Evolutionary conservation across 2,329 filamentous ascomycete genomes (phyloP), one percentile per base, ranked within the genome.

Genomic region (Fusarium subglutinans): DNA sequence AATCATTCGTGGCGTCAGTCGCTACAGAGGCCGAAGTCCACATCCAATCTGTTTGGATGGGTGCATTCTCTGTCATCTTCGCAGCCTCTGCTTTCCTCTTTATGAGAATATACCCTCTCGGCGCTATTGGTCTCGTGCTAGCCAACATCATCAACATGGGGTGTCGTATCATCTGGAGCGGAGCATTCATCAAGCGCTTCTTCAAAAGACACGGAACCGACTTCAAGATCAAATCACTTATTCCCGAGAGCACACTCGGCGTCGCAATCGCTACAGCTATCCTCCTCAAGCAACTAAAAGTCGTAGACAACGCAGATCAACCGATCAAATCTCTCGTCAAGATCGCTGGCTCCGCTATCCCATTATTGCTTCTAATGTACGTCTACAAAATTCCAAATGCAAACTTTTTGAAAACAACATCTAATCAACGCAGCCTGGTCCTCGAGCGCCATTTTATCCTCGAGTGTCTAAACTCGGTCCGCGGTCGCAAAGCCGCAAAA

Each of bases 91-190:
- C 95, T 3, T 97, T 91, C 78, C 72, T 95, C 11, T 93, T 94
- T 73, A 86, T 99, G 73, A 85, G 87, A n/a, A 83, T 94, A 15
- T 82, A 93, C 30, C 85, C 87, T 13, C 84, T 93, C 70, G 96
- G 95, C 1, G 95, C 95, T 0, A 86, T 88, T 47, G 96, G 96
- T 0, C 85, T 99, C 48, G 94, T 99, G 1, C 88, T 90, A 74
- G 95, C 95, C 58, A 99, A 98, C 81, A 91, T 90, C 51, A 90
- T 98, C 77, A 98, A 98, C 80, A 98, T 99, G 95, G 83, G 85
- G 1, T 90, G 96, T 77, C 90, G 96, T 70, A 97, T 97, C 65
- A 70, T 90, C 13, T 99, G 95, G 94, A 96, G 95, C 78, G 83
- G 85, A 24, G 79, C 81, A 50, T 99, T 98, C 79, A 93, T 98